Percentiles rank a stretch among this genome's conserved stretches.
phyloP scores from a whole-genome alignment of 1,139 yeast genomes.

The Diutina ranongensis region DNA sequence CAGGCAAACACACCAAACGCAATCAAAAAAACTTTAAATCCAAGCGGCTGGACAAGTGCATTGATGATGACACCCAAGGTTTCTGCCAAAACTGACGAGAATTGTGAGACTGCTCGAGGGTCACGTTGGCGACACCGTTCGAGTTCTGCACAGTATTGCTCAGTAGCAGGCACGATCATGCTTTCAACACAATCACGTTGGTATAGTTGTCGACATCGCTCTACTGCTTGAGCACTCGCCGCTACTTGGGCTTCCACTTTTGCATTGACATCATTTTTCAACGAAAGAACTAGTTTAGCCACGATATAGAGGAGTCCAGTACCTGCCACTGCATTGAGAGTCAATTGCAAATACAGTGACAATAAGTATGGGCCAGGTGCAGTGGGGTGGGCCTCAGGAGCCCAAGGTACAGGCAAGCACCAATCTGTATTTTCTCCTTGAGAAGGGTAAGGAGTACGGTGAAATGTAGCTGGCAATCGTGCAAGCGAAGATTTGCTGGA shows the following conservation, averaged over 20 bases:
- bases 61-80: slow-evolving; percentile 53
- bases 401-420: slow-evolving; percentile 40
- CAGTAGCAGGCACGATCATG: slow-evolving; percentile 48
- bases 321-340: slow-evolving; percentile 35
- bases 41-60: slow-evolving; percentile 53
- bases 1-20: slow-evolving; percentile 22
- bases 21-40: slow-evolving; percentile 38
- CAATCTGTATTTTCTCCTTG: slow-evolving; percentile 1
- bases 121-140: not conserved
- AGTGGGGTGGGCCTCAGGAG: slow-evolving; percentile 22
- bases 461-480: too few relatives aligned
- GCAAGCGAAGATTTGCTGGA: too few relatives aligned
- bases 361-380: slow-evolving; percentile 37
- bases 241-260: slow-evolving; percentile 31
- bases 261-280: slow-evolving; percentile 40
- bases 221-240: slow-evolving; percentile 28
- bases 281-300: slow-evolving; percentile 30
- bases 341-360: slow-evolving; percentile 47
- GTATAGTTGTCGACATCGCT: slow-evolving; percentile 40
- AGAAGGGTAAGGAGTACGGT: too few relatives aligned
- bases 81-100: slow-evolving; percentile 37
- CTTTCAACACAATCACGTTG: slow-evolving; percentile 38
- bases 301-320: slow-evolving; percentile 30
- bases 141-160: slow-evolving; percentile 20
- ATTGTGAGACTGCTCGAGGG: not conserved